Evolutionary conservation across 371 early-diverging fungal species (phyloP).

Genomic region (Rozella allomycis): DNA sequence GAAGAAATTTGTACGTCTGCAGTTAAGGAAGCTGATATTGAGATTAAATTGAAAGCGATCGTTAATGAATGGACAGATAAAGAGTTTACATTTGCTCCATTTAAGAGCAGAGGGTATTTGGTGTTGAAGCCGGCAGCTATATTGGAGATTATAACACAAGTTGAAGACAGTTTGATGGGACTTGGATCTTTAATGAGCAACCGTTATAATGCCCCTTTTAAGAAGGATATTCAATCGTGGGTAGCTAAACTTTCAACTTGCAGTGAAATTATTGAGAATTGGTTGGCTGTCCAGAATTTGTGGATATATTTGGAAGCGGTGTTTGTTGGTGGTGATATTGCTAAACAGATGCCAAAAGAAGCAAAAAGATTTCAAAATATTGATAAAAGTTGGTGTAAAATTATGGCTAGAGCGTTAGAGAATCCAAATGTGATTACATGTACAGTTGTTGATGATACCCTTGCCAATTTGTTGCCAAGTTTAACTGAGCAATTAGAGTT

Average conservation of each 20-base stretch:
- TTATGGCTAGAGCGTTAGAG: constrained; percentile 36
- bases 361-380: constrained; percentile 39
- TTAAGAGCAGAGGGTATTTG: constrained; percentile 34
- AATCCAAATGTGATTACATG: constrained; percentile 36
- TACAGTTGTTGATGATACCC: constrained; percentile 34
- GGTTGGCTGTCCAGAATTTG: constrained; percentile 36
- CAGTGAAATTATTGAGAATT: constrained; percentile 36
- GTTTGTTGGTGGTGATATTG: constrained; percentile 41
- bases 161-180: constrained; percentile 39
- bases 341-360: constrained; percentile 43
- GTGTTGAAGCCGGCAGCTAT: constrained; percentile 30
- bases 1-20: constrained; percentile 38
- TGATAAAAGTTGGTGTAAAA: constrained; percentile 40
- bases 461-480: constrained; percentile 33
- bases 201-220: constrained; percentile 37
- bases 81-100: constrained; percentile 21
- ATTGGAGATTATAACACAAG: constrained; percentile 32
- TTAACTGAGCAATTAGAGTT: constrained; percentile 37
- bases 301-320: constrained; percentile 44
- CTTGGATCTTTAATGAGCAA: constrained; percentile 31
- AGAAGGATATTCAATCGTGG: constrained; percentile 34
- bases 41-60: constrained; percentile 24
- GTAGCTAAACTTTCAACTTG: constrained; percentile 33
- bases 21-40: constrained; percentile 38
- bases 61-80: constrained; percentile 36